Conservation (phyloP, 176 grass and related monocot genomes). For the Hordeum vulgare region MorexV3_pseudomolecules_assembly NC_058519.1:628308689-628309188, state of each 20-base stretch:
- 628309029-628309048: neutral
- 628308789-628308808: neutral
- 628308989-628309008: neutral
- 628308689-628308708: neutral
- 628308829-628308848: neutral
- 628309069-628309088: neutral
- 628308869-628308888: neutral
- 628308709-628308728: neutral
- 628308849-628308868: neutral
- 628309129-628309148: neutral
- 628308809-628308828: neutral
- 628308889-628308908: neutral
- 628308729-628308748: neutral
- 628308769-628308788: neutral
- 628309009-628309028: conserved; percentile 6
- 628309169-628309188: conserved; percentile 62
- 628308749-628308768: neutral
- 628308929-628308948: neutral
- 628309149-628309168: neutral
- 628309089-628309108: neutral
- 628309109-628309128: neutral
- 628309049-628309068: neutral
- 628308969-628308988: neutral
- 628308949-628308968: neutral
- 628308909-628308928: neutral